Evolutionary conservation across 176 grass and related monocot genomes (phyloP).

Genomic region (Pontederia crassipes): DNA sequence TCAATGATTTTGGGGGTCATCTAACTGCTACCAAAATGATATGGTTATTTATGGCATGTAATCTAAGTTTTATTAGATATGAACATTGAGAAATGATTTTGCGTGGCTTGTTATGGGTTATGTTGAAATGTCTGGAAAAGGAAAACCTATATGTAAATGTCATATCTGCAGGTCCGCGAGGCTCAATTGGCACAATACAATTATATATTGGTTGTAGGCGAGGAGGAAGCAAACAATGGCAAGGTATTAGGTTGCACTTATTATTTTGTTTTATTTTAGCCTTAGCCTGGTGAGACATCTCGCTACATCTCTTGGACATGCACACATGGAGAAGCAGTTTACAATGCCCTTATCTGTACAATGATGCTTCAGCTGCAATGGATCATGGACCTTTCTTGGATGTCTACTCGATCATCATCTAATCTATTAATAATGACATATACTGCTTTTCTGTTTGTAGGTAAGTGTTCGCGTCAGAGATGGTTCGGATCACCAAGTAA

Average conservation of each 20-base stretch:
- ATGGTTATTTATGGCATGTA: too few species aligned
- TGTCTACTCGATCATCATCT: neutral
- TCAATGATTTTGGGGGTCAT: too few species aligned
- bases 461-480: constrained; percentile 71
- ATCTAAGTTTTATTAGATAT: neutral
- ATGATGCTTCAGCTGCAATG: too few species aligned
- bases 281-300: neutral
- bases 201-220: constrained; percentile 91
- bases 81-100: neutral
- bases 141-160: neutral
- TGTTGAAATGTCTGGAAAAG: neutral
- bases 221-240: constrained; percentile 67
- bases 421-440: neutral
- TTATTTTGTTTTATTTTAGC: neutral
- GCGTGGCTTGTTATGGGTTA: neutral
- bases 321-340: too few species aligned
- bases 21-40: too few species aligned
- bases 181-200: constrained; percentile 91
- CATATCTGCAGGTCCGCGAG: constrained; percentile 58
- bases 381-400: neutral
- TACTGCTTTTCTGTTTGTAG: constrained; percentile 30
- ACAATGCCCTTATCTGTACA: too few species aligned
- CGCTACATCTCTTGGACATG: too few species aligned
- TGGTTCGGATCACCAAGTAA: constrained; percentile 39
- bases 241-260: constrained; percentile 29